Evolutionary conservation across 2,329 filamentous ascomycete genomes (phyloP).

Genomic region (Aspergillus novoparasiticus): DNA sequence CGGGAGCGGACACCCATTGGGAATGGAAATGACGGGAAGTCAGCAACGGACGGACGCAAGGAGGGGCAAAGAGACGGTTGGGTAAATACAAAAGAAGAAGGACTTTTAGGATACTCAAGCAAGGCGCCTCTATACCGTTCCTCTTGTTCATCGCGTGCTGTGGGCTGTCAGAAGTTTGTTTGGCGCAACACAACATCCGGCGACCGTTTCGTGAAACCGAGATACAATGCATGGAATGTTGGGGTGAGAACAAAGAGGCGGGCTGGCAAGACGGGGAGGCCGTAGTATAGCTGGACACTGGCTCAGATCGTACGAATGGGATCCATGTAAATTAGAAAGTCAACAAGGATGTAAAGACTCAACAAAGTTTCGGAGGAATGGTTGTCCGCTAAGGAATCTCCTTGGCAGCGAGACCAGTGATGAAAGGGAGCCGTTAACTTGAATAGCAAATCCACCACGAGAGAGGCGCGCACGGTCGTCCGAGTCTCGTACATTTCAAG

Average conservation of each 20-base stretch:
- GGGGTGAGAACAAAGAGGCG: conserved; percentile 10
- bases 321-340: not conserved
- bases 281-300: not conserved
- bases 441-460: conserved; percentile 7
- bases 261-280: conserved; percentile 5
- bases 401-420: conserved; percentile 7
- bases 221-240: conserved; percentile 19
- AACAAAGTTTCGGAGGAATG: conserved; percentile 4
- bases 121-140: not conserved
- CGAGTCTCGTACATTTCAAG: conserved; percentile 3
- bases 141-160: conserved; percentile 14
- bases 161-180: conserved; percentile 24
- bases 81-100: not conserved
- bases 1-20: not conserved
- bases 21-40: not conserved
- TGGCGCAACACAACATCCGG: conserved; percentile 23
- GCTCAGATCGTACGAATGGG: not conserved
- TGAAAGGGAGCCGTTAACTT: conserved; percentile 9
- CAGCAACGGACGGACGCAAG: not conserved
- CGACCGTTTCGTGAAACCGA: conserved; percentile 26
- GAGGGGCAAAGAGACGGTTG: not conserved
- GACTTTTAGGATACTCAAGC: not conserved
- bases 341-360: conserved; percentile 3
- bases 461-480: conserved; percentile 10
- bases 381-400: not conserved